These are phyloP conservation scores for Chamaenerion angustifolium DNA, from an alignment of 345 rosid species.

Conservation along the genomic window DNA sequence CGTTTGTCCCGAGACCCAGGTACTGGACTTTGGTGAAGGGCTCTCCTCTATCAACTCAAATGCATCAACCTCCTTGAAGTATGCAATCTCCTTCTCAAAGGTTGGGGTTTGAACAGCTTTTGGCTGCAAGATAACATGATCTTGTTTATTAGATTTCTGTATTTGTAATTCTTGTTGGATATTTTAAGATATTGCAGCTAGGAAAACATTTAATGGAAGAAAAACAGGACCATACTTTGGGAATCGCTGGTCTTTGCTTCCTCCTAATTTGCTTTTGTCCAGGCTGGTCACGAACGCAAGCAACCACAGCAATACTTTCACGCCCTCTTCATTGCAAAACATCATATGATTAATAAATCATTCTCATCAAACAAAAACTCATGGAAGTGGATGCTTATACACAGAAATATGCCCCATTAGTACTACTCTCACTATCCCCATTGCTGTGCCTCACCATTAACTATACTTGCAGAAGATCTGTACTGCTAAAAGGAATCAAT, in stretches of 20 bases:
- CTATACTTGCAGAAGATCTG: no score
- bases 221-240: constrained; percentile 26
- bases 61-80: constrained; percentile 82
- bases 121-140: constrained; percentile 24
- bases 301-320: constrained; percentile 62
- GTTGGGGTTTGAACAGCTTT: constrained; percentile 33
- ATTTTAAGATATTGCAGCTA: not conserved
- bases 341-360: constrained; percentile 4
- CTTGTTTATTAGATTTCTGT: not conserved
- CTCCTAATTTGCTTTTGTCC: constrained; percentile 39
- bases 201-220: not conserved
- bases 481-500: no score
- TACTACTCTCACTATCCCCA: no score
- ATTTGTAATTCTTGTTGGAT: not conserved
- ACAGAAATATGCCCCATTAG: not conserved
- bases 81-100: constrained; percentile 58
- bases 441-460: no score
- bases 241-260: constrained; percentile 56
- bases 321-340: constrained; percentile 55
- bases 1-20: constrained; percentile 48
- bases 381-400: not conserved
- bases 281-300: constrained; percentile 32
- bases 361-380: not conserved
- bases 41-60: constrained; percentile 91
- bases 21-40: constrained; percentile 78